These are phyloP conservation scores for Nakaseomyces kungkrabaensis DNA, from an alignment of 1,139 yeast species.

Conservation along the genomic window DNA sequence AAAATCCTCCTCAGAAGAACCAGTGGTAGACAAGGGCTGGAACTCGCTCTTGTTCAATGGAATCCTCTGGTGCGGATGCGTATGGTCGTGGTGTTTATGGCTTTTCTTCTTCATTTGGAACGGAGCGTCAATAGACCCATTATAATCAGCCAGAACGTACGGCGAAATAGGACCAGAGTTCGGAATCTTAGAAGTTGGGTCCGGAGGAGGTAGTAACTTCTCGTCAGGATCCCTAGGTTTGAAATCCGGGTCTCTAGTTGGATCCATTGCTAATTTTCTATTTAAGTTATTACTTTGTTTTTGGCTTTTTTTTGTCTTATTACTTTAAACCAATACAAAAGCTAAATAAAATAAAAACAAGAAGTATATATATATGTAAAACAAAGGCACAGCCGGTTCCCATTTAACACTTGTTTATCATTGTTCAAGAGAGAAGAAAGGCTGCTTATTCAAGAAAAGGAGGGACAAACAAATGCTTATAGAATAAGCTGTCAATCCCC, in stretches of 20 bases:
- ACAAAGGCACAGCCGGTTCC: too few relatives aligned
- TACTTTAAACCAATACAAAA: not conserved
- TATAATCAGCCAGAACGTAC: constrained; percentile 64
- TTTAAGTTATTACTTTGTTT: not conserved
- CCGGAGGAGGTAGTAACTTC: constrained; percentile 52
- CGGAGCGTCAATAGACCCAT: constrained; percentile 65
- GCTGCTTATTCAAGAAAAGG: too few relatives aligned
- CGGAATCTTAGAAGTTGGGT: constrained; percentile 66
- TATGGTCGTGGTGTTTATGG: not conserved
- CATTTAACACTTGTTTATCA: too few relatives aligned
- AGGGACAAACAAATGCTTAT: too few relatives aligned
- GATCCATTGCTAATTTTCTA: constrained; percentile 46
- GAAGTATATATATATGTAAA: too few relatives aligned
- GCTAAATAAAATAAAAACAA: too few relatives aligned
- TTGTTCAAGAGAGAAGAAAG: too few relatives aligned
- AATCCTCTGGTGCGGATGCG: constrained; percentile 21
- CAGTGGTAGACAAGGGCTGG: constrained; percentile 37
- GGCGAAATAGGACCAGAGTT: constrained; percentile 66
- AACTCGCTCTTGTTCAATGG: constrained; percentile 38
- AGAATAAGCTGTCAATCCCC: too few relatives aligned
- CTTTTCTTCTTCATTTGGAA: constrained; percentile 22
- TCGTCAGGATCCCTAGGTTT: constrained; percentile 59
- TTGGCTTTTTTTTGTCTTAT: not conserved
- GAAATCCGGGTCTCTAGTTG: constrained; percentile 70
- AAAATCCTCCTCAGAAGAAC: constrained; percentile 29